Percentiles rank a stretch among this genome's conserved stretches.
Evolutionary conservation across 108 stramenopile species (phyloP).

Genomic region (Nitzschia inconspicua): DNA sequence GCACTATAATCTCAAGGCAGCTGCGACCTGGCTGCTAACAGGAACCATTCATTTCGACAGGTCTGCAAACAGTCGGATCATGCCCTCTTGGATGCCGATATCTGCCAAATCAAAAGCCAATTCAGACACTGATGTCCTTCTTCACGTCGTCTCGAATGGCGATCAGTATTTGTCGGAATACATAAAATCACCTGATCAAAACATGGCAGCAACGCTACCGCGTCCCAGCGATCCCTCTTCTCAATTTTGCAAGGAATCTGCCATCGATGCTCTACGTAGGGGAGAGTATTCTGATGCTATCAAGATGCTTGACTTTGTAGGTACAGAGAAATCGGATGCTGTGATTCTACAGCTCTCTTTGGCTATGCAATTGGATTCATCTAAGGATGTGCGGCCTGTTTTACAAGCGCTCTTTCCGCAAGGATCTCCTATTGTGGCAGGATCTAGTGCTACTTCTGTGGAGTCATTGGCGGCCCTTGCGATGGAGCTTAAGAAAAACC

Average conservation of each 20-base stretch:
- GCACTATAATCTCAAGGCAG: slow-evolving; percentile 46
- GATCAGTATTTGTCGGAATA: slow-evolving; percentile 68
- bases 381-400: slow-evolving; percentile 20
- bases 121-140: slow-evolving; percentile 38
- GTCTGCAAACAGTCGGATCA: slow-evolving; percentile 43
- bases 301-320: slow-evolving; percentile 63
- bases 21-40: slow-evolving; percentile 70
- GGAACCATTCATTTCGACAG: slow-evolving; percentile 46
- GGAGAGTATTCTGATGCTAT: slow-evolving; percentile 46
- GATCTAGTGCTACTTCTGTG: slow-evolving; percentile 4
- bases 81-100: slow-evolving; percentile 71
- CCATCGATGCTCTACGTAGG: slow-evolving; percentile 30
- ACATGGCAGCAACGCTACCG: slow-evolving; percentile 45
- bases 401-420: slow-evolving; percentile 24
- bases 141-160: slow-evolving; percentile 62
- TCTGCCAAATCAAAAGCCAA: slow-evolving; percentile 53
- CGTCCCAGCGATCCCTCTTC: slow-evolving; percentile 56
- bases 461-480: slow-evolving; percentile 50
- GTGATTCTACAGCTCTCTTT: slow-evolving; percentile 54
- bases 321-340: slow-evolving; percentile 48
- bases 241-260: slow-evolving; percentile 43
- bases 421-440: slow-evolving; percentile 15
- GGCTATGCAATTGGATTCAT: slow-evolving; percentile 32
- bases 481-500: slow-evolving; percentile 19
- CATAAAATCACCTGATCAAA: slow-evolving; percentile 49